These are phyloP conservation scores for Talaromyces marneffei DNA, from an alignment of 2,329 filamentous ascomycete species.

Conservation along the genomic window DNA sequence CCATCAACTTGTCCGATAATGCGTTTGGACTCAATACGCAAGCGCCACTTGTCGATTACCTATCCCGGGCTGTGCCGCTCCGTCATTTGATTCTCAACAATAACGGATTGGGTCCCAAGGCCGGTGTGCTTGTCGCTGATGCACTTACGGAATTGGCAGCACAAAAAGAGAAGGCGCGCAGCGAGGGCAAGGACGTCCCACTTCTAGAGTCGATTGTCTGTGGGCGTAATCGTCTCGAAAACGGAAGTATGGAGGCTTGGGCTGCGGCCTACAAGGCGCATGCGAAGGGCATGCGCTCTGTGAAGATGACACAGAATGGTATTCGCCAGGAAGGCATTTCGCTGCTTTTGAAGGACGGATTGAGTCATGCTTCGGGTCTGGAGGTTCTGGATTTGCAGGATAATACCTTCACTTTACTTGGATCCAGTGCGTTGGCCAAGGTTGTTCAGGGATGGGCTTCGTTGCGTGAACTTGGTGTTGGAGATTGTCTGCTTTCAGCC, in stretches of 20 bases:
- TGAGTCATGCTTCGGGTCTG: slow-evolving; percentile 63
- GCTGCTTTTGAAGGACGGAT: slow-evolving; percentile 69
- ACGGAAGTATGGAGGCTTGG: slow-evolving; percentile 94
- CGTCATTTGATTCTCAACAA: slow-evolving; percentile 97
- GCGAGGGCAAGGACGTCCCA: slow-evolving; percentile 63
- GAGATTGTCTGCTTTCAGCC: slow-evolving; percentile 76
- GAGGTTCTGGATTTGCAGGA: slow-evolving; percentile 86
- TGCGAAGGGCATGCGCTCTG: slow-evolving; percentile 65
- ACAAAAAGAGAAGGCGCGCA: slow-evolving; percentile 69
- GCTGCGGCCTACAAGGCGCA: slow-evolving; percentile 80
- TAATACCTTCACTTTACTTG: slow-evolving; percentile 86
- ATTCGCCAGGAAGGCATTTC: slow-evolving; percentile 91
- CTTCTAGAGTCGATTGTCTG: slow-evolving; percentile 95
- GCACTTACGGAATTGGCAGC: slow-evolving; percentile 75
- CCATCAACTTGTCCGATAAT: slow-evolving; percentile 94
- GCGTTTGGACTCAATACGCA: slow-evolving; percentile 95
- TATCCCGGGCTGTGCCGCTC: slow-evolving; percentile 79
- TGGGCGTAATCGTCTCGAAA: slow-evolving; percentile 91
- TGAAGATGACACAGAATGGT: slow-evolving; percentile 98
- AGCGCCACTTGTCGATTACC: slow-evolving; percentile 85
- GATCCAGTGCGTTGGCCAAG: slow-evolving; percentile 69
- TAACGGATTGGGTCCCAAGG: slow-evolving; percentile 90
- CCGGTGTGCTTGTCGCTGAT: slow-evolving; percentile 82
- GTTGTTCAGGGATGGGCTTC: slow-evolving; percentile 69
- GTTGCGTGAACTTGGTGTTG: slow-evolving; percentile 77